These are phyloP conservation scores for Sporothrix pseudoabietina DNA, from an alignment of 2,329 filamentous ascomycete species.

Conservation along the genomic window DNA sequence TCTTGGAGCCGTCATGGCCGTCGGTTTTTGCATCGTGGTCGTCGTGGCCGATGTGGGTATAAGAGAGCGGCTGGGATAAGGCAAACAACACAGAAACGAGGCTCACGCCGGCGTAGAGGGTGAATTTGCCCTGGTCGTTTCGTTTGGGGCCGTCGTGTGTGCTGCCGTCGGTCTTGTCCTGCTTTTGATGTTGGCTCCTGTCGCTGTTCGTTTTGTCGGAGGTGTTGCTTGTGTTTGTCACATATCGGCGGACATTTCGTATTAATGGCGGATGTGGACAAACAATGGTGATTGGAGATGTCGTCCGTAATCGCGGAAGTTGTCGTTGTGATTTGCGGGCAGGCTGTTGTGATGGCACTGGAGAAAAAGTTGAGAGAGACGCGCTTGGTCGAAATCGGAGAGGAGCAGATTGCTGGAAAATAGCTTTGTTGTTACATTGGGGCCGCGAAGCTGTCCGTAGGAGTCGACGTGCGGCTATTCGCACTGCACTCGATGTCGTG, in stretches of 20 bases:
- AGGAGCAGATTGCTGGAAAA: no score
- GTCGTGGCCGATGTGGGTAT: neutral
- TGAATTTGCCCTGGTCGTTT: slow-evolving; percentile 1
- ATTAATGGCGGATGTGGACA: neutral
- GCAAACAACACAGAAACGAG: slow-evolving; percentile 29
- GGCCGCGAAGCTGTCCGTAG: neutral
- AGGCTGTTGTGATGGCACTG: neutral
- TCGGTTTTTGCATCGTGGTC: neutral
- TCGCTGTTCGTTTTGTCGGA: neutral
- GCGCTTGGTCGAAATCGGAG: neutral
- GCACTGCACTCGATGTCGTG: neutral
- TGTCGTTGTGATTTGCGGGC: neutral
- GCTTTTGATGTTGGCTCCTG: neutral
- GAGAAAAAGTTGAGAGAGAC: neutral
- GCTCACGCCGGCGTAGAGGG: slow-evolving; percentile 30
- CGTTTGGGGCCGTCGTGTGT: neutral
- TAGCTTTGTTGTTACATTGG: neutral
- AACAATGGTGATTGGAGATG: neutral
- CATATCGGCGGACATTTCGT: slow-evolving; percentile 2
- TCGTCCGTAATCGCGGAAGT: neutral
- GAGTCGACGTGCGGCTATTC: neutral
- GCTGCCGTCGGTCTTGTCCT: neutral
- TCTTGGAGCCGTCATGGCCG: neutral
- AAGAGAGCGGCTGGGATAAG: slow-evolving; percentile 26
- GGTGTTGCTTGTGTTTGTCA: neutral